A percentile compares a stretch with the other conserved stretches of the same genome.
These are phyloP conservation scores for Kitagawia praeruptora DNA, from an alignment of 129 eudicot species.

Conservation along the genomic window DNA sequence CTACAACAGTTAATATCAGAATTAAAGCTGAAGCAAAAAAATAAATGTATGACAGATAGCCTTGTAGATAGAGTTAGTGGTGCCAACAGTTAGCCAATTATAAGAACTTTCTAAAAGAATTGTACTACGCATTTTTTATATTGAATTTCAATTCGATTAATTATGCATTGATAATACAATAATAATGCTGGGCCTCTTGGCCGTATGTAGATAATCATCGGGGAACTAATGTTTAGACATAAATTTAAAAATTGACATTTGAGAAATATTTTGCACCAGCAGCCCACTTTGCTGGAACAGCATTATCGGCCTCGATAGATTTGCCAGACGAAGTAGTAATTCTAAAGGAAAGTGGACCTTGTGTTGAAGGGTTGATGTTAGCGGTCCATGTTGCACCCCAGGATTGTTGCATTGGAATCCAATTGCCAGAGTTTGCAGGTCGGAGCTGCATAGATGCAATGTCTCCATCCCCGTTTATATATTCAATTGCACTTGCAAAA, in stretches of 20 bases:
- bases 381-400: conserved; percentile 36
- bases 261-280: conserved; percentile 35
- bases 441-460: conserved; percentile 20
- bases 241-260: conserved; percentile 17
- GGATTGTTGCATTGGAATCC: conserved; percentile 30
- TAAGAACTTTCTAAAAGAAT: no score
- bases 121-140: no score
- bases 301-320: conserved; percentile 26
- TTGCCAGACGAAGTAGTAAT: conserved; percentile 18
- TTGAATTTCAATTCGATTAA: no score
- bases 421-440: conserved; percentile 16
- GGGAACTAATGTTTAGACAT: not conserved
- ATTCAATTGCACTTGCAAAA: conserved; percentile 26
- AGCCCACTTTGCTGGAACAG: conserved; percentile 35
- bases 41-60: no score
- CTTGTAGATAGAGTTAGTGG: no score
- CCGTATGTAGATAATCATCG: no score
- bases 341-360: conserved; percentile 35
- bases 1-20: no score
- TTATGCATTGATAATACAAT: no score
- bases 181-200: not conserved
- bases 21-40: no score
- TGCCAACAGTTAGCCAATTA: no score
- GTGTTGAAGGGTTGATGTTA: not conserved
- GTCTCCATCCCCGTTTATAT: conserved; percentile 31